These are phyloP conservation scores for Centrapalus pauciflorus DNA, from an alignment of 129 eudicot genomes.

Conservation along the genomic window DNA sequence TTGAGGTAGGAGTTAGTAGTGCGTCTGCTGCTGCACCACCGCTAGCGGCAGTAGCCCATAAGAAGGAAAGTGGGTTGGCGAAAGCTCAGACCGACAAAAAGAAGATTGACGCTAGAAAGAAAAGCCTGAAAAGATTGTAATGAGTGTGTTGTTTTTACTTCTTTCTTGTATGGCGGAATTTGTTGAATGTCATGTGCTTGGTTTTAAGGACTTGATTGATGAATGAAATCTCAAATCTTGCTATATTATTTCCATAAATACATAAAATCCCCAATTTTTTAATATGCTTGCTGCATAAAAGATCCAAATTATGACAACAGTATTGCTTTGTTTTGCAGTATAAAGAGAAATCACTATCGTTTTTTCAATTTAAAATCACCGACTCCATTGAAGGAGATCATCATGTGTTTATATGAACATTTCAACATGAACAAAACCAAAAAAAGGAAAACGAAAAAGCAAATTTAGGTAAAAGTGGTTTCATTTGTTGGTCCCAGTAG, in stretches of 20 bases:
- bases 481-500: slow-evolving; percentile 36
- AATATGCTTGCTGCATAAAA: background rate
- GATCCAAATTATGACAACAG: too few species aligned
- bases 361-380: too few species aligned
- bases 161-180: slow-evolving; percentile 20
- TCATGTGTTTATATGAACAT: background rate
- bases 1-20: slow-evolving; percentile 42
- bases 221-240: slow-evolving; percentile 2
- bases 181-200: slow-evolving; percentile 9
- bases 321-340: too few species aligned
- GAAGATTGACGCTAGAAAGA: slow-evolving; percentile 98
- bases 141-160: slow-evolving; percentile 2
- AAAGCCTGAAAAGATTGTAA: slow-evolving; percentile 90
- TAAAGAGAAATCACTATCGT: too few species aligned
- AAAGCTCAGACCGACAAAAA: slow-evolving; percentile 73
- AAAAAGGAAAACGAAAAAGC: background rate
- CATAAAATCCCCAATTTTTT: slow-evolving; percentile 5
- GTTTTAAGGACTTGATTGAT: slow-evolving; percentile 19
- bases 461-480: background rate
- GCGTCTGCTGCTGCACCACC: slow-evolving; percentile 49
- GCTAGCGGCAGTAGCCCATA: slow-evolving; percentile 16
- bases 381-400: background rate
- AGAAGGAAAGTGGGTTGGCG: slow-evolving; percentile 53
- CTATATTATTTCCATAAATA: background rate
- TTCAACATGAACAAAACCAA: background rate